Conservation (phyloP, 1,284 basidiomycete genomes). For the Naganishia sp. region DNA sequence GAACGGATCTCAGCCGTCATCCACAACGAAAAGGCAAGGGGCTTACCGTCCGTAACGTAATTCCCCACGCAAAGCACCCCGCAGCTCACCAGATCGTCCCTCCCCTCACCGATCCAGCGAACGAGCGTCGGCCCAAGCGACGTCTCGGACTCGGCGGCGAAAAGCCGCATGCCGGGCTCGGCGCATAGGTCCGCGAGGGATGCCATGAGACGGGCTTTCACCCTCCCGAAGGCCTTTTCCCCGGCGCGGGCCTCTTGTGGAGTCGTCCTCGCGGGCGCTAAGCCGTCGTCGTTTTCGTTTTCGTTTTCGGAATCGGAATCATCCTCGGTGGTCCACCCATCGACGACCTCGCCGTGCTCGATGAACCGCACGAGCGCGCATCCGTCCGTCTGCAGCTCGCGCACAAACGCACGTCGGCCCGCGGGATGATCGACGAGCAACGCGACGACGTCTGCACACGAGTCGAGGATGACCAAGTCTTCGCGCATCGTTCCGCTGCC, state of each 20-base stretch:
- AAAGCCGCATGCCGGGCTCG: background rate
- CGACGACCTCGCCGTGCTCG: slow-evolving; percentile 8
- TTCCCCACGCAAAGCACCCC: slow-evolving; percentile 56
- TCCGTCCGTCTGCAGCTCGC: background rate
- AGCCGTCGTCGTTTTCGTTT: background rate
- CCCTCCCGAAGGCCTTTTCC: slow-evolving; percentile 5
- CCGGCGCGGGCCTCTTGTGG: background rate
- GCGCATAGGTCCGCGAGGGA: slow-evolving; percentile 16
- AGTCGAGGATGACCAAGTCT: slow-evolving; percentile 2
- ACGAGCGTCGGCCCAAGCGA: background rate
- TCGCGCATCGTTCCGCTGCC: background rate
- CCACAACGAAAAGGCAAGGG: background rate
- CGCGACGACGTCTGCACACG: background rate
- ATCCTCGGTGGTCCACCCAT: background rate
- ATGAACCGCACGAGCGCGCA: slow-evolving; percentile 1
- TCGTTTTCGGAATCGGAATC: slow-evolving; percentile 3
- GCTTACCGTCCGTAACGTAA: slow-evolving; percentile 65
- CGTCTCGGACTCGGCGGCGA: slow-evolving; percentile 14
- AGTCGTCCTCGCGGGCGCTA: background rate
- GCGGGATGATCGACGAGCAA: background rate
- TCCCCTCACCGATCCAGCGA: slow-evolving; percentile 59
- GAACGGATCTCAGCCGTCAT: background rate
- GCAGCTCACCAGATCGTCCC: slow-evolving; percentile 55
- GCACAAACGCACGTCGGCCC: background rate
- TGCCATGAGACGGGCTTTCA: slow-evolving; percentile 15